Conservation (phyloP, 176 grass and related monocot species). For the Lolium multiflorum region DNA sequence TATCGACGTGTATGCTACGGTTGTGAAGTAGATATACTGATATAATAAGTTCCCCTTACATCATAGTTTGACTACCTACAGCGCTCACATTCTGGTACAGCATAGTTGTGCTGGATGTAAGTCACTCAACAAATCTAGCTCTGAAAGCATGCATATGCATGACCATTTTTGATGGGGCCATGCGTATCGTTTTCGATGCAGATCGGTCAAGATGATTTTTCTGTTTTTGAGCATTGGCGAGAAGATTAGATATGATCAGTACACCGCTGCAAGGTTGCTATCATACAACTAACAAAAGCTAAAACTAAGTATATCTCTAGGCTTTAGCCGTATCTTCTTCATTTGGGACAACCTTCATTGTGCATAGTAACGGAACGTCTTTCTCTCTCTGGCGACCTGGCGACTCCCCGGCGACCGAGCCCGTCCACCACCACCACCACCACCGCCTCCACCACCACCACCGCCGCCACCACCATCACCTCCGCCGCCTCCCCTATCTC, state of each 20-base stretch:
- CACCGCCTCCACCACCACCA: no score
- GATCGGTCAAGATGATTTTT: background rate
- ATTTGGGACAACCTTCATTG: slow-evolving; percentile 9
- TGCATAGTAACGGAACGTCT: background rate
- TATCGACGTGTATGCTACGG: background rate
- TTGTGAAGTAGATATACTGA: background rate
- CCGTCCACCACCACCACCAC: no score
- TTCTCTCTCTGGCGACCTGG: no score
- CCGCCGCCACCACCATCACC: no score
- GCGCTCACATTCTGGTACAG: background rate
- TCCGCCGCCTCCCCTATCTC: no score
- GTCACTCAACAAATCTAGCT: background rate
- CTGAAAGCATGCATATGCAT: background rate
- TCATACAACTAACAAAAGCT: slow-evolving; percentile 17
- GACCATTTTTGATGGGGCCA: background rate
- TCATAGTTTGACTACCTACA: slow-evolving; percentile 16
- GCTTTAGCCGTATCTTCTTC: background rate
- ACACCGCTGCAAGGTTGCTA: slow-evolving; percentile 11
- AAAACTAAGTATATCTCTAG: background rate
- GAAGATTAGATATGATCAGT: background rate
- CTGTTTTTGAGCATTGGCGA: background rate
- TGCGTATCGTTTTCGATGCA: background rate
- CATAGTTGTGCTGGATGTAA: background rate
- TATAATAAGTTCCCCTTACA: background rate
- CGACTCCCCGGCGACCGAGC: no score